phyloP scores from a whole-genome alignment of 352 stramenopile genomes.

The Peronospora farinosa region DNA sequence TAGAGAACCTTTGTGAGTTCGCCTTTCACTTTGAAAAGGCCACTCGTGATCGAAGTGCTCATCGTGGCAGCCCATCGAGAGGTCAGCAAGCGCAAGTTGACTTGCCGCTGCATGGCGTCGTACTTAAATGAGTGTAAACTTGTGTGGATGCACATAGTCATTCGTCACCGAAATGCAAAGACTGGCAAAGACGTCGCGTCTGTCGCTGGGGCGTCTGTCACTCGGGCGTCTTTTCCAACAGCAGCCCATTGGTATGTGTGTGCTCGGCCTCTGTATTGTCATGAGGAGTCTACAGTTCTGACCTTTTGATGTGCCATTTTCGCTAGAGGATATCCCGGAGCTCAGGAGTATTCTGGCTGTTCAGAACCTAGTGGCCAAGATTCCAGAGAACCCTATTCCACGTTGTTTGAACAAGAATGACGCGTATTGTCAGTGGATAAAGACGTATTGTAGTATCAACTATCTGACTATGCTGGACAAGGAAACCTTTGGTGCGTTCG shows the following conservation, averaged over 20 bases:
- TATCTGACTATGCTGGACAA: slow-evolving; percentile 32
- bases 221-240: slow-evolving; percentile 32
- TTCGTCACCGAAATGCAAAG: slow-evolving; percentile 22
- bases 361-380: slow-evolving; percentile 44
- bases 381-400: slow-evolving; percentile 22
- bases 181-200: slow-evolving; percentile 16
- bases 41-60: slow-evolving; percentile 11
- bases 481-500: slow-evolving; percentile 40
- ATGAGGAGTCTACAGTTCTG: neutral
- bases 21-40: slow-evolving; percentile 29
- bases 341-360: slow-evolving; percentile 49
- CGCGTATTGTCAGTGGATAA: slow-evolving; percentile 26
- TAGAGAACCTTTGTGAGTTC: slow-evolving; percentile 29
- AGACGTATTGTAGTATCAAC: slow-evolving; percentile 19
- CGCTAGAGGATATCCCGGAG: slow-evolving; percentile 42
- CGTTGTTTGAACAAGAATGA: slow-evolving; percentile 16
- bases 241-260: slow-evolving; percentile 29
- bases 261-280: neutral
- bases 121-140: slow-evolving; percentile 14
- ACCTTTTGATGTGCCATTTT: slow-evolving; percentile 1
- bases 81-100: neutral
- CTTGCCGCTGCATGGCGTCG: neutral
- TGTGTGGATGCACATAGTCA: slow-evolving; percentile 14
- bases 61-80: slow-evolving; percentile 4
- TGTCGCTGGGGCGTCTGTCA: slow-evolving; percentile 19